Base-by-base conservation (phyloP, 306 rosid genomes). In the Medicago lupulina region DNA sequence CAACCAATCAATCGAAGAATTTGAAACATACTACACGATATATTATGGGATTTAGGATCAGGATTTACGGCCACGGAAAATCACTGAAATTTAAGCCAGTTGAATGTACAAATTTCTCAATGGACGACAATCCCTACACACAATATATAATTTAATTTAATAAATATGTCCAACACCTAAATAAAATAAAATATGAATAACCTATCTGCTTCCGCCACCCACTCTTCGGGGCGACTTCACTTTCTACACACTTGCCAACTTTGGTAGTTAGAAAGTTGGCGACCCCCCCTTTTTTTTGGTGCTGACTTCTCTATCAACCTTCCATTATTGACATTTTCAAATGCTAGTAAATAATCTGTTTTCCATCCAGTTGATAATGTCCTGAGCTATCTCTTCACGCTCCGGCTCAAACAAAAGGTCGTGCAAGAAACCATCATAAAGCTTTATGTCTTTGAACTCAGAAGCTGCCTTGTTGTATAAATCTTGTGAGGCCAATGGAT, bases 331-430 rank as follows among this genome's bases (percentile, higher is more conserved):
- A 67, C 84, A 76, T 57, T 53, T 68, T 85, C 83, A 85, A 9
- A 55, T 51, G 14, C 25, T 41, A 9, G 18, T 61, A 3, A 39
- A 39, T 55, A 96, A 74, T 85, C 86, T 89, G 76, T 81, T 89
- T 39, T 89, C 88, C 97, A 96, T 88, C 99, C 99, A 96, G 76
- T 74, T 75, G 79, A 96, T 96, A 34, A 96, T 96, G 73, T 96
- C 99, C 82, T 46, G 85, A 40, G 83, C 92, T 25, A 96, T 82
- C 82, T 90, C 96, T 83, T 90, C 92, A 4, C 92, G 89, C 76
- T 96, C 99, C 17, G 99, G 99, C 81, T 96, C 99, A 50, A 92
- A 96, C 36, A 96, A 85, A 76, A 96, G 93, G 83, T 96, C 98
- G 0, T 96, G 99, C 78, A 92, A 87, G 87, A 89, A 92, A 12